Base-by-base conservation (phyloP, 371 early-diverging fungal species). In the Syncephalis plumigaleata region DNA sequence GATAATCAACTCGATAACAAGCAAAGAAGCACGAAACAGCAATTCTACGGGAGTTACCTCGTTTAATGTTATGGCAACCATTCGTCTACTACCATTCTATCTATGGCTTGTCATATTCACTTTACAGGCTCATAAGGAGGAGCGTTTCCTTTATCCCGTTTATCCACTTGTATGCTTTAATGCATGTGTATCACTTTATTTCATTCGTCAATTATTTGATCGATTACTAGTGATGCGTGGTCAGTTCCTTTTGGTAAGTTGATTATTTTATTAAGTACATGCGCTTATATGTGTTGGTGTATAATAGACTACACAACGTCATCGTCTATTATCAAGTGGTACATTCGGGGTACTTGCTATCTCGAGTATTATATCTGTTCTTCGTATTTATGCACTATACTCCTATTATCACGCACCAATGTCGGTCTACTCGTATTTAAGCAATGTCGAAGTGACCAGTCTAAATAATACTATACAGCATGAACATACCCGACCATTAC, bases 101-200 rank as follows among this genome's bases (percentile, higher is more conserved):
- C 52, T 87, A 17, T 81, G 81, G 83, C 65, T 92, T 23, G 52
- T 54, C 9, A 77, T 86, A 20, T 89, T 95, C 49, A 74, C 77
- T 3, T 31, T 73, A 8, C 92, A 91, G 61, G 81, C 92, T 9
- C 96, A 95, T 68, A 95, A 95, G 59, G 96, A 95, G 54, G 96
- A 95, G 52, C 75, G 96, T 1, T 95, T 95, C 56, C 55, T 95
- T 58, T 90, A 70, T 58, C 84, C 91, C 15, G 78, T 85, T 3
- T 95, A 92, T 57, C 96, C 96, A 31, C 56, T 84, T 40, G 53
- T 95, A 39, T 75, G 79, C 54, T 69, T 88, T 47, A 81, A 79
- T 45, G 89, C 87, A 0, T 77, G 84, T 1, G 64, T 78, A 13
- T 60, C 79, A 0, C 58, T 91, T 36, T 70, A 61, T 44, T 62